phyloP scores from a whole-genome alignment of 352 stramenopile genomes.

The Pythium chondricola region DNA sequence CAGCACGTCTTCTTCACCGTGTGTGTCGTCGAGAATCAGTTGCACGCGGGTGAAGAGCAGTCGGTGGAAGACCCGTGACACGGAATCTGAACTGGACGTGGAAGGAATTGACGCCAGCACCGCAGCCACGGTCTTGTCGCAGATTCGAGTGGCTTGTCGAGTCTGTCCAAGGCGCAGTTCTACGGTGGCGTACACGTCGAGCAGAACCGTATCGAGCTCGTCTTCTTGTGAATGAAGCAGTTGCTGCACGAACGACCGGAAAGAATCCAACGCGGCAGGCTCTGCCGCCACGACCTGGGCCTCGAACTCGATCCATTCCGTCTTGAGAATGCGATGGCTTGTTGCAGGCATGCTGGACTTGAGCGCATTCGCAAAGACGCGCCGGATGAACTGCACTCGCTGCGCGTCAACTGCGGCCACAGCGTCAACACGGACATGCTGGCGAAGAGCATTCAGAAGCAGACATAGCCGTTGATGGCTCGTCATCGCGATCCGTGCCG shows the following conservation, averaged over 20 bases:
- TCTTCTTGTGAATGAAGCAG: conserved; percentile 1
- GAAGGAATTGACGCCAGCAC: background rate
- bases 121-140: conserved; percentile 34
- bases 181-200: conserved; percentile 38
- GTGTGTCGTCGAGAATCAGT: background rate
- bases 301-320: conserved; percentile 24
- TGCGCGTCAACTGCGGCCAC: conserved; percentile 2
- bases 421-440: background rate
- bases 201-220: background rate
- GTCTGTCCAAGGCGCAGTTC: conserved; percentile 40
- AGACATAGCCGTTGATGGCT: conserved; percentile 1
- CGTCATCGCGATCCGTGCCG: conserved; percentile 3
- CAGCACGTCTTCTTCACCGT: background rate
- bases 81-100: background rate
- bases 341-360: background rate
- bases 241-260: conserved; percentile 12
- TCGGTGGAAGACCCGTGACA: conserved; percentile 32
- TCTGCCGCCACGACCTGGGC: background rate
- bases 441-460: background rate
- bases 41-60: conserved; percentile 46
- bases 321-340: conserved; percentile 28
- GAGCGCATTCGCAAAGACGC: conserved; percentile 7
- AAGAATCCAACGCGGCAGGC: background rate
- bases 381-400: conserved; percentile 17
- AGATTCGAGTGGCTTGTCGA: conserved; percentile 43